Percentiles rank a stretch among this genome's conserved stretches.
Conservation (phyloP, 352 stramenopile species). For the Phytophthora syringae region DNA sequence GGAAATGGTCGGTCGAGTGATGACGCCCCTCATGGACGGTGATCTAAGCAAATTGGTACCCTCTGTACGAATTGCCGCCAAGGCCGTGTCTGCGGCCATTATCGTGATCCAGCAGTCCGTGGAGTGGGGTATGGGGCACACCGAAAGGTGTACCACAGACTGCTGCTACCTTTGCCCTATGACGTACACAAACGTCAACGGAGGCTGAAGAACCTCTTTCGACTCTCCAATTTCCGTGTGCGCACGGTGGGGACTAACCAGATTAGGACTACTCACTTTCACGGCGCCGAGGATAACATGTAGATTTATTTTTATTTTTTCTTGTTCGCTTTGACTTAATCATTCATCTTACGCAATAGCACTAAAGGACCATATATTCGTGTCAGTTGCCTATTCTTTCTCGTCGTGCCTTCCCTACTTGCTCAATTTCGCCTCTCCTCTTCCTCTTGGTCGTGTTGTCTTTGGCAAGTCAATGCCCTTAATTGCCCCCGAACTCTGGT, state of each 20-base stretch:
- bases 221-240: not conserved
- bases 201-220: not conserved
- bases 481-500: not conserved
- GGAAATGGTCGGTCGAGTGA: not conserved
- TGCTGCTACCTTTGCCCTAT: not conserved
- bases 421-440: too few species aligned
- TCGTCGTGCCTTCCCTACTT: too few species aligned
- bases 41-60: not conserved
- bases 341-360: too few species aligned
- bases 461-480: too few species aligned
- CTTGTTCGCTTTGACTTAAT: too few species aligned
- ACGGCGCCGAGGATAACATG: not conserved
- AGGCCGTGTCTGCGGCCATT: not conserved
- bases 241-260: not conserved
- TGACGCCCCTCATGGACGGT: not conserved
- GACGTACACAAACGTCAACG: not conserved
- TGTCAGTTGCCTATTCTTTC: too few species aligned
- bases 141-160: not conserved
- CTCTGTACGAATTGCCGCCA: not conserved
- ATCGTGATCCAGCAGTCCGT: not conserved
- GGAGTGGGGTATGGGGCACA: conserved; percentile 1
- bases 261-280: not conserved
- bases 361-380: too few species aligned
- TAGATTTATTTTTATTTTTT: not conserved
- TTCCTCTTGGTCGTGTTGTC: too few species aligned